These are phyloP conservation scores for Backusella macrospora DNA, from an alignment of 192 early-diverging fungal genomes.

Conservation along the genomic window DNA sequence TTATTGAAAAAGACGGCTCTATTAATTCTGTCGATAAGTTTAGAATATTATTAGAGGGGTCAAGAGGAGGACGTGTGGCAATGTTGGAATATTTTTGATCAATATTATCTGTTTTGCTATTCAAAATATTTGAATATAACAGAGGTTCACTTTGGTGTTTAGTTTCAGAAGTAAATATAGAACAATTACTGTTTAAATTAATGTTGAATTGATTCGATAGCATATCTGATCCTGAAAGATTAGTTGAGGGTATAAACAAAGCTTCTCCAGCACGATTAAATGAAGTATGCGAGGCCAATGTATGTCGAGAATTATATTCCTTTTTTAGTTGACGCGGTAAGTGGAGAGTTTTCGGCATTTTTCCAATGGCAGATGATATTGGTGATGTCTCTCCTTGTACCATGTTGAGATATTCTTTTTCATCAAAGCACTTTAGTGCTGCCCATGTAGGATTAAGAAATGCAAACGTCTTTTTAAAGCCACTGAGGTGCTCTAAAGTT, in stretches of 20 bases:
- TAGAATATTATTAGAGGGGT: not conserved
- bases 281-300: not conserved
- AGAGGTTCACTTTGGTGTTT: not conserved
- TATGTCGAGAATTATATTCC: not conserved
- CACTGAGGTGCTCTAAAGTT: conserved; percentile 25
- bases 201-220: not conserved
- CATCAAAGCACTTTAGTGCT: conserved; percentile 43
- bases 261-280: not conserved
- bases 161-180: not conserved
- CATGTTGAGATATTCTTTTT: conserved; percentile 36
- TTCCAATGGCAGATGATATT: conserved; percentile 17
- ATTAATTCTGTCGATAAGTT: not conserved
- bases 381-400: conserved; percentile 33
- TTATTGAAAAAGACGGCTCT: not conserved
- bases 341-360: conserved; percentile 7
- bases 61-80: not conserved
- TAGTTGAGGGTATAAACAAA: not conserved
- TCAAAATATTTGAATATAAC: not conserved
- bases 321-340: not conserved
- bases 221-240: not conserved
- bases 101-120: not conserved
- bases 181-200: not conserved
- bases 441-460: conserved; percentile 42
- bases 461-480: conserved; percentile 36
- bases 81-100: not conserved